phyloP scores from a whole-genome alignment of 148 eudicot genomes.

The Mesembryanthemum crystallinum region DNA sequence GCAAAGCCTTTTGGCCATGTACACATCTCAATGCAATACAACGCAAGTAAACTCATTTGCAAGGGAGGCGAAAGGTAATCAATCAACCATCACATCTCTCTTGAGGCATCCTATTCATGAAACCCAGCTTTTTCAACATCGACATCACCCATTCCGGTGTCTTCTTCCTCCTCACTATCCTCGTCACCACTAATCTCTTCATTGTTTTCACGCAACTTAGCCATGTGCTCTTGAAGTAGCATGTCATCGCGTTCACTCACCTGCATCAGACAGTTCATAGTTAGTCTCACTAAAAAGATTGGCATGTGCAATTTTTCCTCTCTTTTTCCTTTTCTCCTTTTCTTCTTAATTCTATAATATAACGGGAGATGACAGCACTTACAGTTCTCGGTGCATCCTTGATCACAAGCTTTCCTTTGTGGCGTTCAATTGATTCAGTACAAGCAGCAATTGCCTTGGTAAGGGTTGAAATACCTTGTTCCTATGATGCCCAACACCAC shows the following conservation, averaged over 20 bases:
- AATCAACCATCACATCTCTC: background rate
- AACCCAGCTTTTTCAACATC: constrained; percentile 58
- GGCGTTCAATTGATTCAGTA: constrained; percentile 66
- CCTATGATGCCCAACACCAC: constrained; percentile 39
- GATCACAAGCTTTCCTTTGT: constrained; percentile 80
- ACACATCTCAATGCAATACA: constrained; percentile 20
- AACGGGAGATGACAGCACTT: constrained; percentile 15
- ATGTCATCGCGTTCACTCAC: constrained; percentile 89
- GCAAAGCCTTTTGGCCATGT: constrained; percentile 19
- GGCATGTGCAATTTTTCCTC: background rate
- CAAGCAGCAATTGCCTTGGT: constrained; percentile 76
- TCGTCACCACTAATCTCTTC: constrained; percentile 75
- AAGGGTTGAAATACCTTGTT: constrained; percentile 84
- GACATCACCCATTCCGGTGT: constrained; percentile 79
- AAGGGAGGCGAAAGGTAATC: background rate
- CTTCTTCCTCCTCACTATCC: constrained; percentile 75
- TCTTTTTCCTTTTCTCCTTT: background rate
- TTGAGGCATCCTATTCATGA: constrained; percentile 12
- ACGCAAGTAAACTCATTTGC: constrained; percentile 5
- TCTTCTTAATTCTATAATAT: no score
- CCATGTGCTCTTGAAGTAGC: constrained; percentile 59
- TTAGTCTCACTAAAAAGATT: background rate
- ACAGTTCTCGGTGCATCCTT: constrained; percentile 97
- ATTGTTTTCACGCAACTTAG: constrained; percentile 44
- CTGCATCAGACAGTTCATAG: constrained; percentile 27